A percentile compares a stretch with the other conserved stretches of the same genome.
Conservation (phyloP, 345 rosid genomes). For the Citrus sp. region DNA sequence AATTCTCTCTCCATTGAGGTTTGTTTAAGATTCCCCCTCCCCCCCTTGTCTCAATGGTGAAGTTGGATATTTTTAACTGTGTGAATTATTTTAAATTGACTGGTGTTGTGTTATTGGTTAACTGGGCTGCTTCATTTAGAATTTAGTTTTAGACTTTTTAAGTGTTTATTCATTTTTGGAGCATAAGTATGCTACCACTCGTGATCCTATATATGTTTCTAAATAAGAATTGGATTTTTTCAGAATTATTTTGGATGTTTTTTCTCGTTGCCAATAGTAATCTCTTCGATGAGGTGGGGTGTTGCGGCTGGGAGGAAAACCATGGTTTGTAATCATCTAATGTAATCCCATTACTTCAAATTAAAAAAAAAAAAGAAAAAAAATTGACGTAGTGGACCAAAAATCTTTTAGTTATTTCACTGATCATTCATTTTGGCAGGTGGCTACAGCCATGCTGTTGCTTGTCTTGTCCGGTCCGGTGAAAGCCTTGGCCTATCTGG, state of each 20-base stretch:
- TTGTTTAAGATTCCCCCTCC: not conserved
- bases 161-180: not conserved
- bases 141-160: not conserved
- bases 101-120: not conserved
- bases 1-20: constrained; percentile 93
- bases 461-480: constrained; percentile 89
- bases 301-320: constrained; percentile 92
- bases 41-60: too few relatives aligned
- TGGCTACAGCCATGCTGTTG: constrained; percentile 81
- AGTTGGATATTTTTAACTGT: too few relatives aligned
- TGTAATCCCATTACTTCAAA: not conserved
- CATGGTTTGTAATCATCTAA: constrained; percentile 48
- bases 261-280: constrained; percentile 83
- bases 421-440: constrained; percentile 43
- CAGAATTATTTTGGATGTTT: constrained; percentile 98
- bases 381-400: not conserved
- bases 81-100: not conserved
- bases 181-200: too few relatives aligned
- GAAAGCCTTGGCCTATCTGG: constrained; percentile 83
- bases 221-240: constrained; percentile 1
- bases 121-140: too few relatives aligned
- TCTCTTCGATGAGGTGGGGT: constrained; percentile 90
- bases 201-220: not conserved
- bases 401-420: not conserved
- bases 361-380: not conserved